Evolutionary conservation across 1,284 basidiomycete species (phyloP), one percentile per base, ranked within the genome.

Genomic region (Sanghuangporus baumii): DNA sequence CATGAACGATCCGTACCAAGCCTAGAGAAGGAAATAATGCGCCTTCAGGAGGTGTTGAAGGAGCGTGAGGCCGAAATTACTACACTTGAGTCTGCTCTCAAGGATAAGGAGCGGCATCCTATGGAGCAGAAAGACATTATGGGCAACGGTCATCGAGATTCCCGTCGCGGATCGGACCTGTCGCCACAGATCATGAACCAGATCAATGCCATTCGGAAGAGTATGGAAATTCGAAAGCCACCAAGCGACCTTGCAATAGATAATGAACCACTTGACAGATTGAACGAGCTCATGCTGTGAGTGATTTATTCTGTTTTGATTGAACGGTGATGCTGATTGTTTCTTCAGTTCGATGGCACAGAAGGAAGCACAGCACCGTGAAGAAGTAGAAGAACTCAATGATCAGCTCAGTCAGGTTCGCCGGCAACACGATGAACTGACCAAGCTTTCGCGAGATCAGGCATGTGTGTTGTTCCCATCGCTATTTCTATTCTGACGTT

Each of bases 1-100:
- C 78, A 78, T 54, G 87, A 89, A 74, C 79, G 93, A 40, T 91
- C 91, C n/a, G 83, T 86, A 8, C 79, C 83, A 34, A 94, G 93
- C 71, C 80, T 96, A 64, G 93, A 96, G 75, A 89, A 91, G 70
- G 95, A 97, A 75, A 93, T 96, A 62, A 92, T 92, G 87, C 85
- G 93, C 61, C 75, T 96, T 36, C 93, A 96, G 72, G 89, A 94
- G 69, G 91, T 94, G 26, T 79, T 97, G 65, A 89, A 87, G 69
- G 91, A 94, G 69, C 84, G 94, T 54, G 94, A 96, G 74, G 81
- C 86, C 36, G 94, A 96, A 75, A 96, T 96, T 62, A 78, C 80
- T 43, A 75, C 81, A 38, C 80, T 97, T 20, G 95, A 96, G 74
- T 76, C 79, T 59, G 85, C 85, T 2, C 70, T 92, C 64, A 84